Evolutionary conservation across 768 basidiomycete species (phyloP), one percentile per base, ranked within the genome.

Genomic region (Tulasnella sp.): DNA sequence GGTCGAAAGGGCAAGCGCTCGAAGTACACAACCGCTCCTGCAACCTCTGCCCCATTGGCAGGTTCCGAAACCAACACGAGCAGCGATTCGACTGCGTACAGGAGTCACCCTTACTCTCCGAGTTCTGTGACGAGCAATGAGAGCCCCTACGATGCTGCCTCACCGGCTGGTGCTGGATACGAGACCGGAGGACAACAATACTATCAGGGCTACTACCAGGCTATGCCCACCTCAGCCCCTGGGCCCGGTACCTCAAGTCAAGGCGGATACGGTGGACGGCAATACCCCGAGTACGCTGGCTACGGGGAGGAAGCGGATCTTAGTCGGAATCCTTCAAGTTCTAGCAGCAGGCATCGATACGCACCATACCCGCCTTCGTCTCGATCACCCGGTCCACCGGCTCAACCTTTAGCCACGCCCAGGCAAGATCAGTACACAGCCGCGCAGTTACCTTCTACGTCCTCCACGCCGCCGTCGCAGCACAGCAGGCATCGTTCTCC

Each of bases 1-100:
- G 80, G 80, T 34, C 80, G 81, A 76, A 73, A 72, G 42, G 42
- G 22, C 48, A 75, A 74, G 75, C 73, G 80, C 20, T 72, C 79
- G 64, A 60, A 50, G 76, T 50, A 50, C 58, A 64, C 76, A 48
- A 77, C 76, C 46, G 18, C 48, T 16, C 74, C 74, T 41, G 74
- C 74, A 3, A 7, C 60, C 1, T 64, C 60, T n/a, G n/a, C 60
- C n/a, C 60, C 60, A 24, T 20, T 50, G 22, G 50, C 50, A 14
- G 50, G 50, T 20, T 50, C 50, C 50, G 50, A 50, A 50, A 50
- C 16, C 50, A 50, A 50, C 50, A 50, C 50, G 16, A 50, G 50
- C 50, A 50, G 50, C 50, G 50, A 50, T 50, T 50, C 50, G 50
- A 50, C 50, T 50, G 50, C 50, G 50, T 50, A 50, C 50, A 18